Evolutionary conservation across 1,139 yeast species (phyloP).

Genomic region (Candida freyschussii): DNA sequence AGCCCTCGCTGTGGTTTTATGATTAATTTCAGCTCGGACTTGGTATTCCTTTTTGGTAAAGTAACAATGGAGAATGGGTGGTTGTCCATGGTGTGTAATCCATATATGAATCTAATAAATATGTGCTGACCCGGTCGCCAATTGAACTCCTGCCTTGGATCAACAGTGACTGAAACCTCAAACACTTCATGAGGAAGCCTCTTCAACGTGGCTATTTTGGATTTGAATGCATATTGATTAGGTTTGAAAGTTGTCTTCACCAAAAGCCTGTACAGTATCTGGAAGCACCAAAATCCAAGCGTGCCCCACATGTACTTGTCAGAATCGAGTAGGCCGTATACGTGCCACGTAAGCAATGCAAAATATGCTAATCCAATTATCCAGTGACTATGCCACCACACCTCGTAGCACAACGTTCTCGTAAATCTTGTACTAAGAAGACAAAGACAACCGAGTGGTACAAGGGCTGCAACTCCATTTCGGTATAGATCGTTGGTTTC

Average conservation of each 20-base stretch:
- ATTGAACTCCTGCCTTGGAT: slow-evolving; percentile 29
- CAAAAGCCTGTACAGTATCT: slow-evolving; percentile 45
- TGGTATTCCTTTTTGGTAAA: slow-evolving; percentile 27
- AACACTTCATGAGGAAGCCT: slow-evolving; percentile 34
- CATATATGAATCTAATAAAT: slow-evolving; percentile 43
- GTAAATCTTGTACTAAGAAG: slow-evolving; percentile 41
- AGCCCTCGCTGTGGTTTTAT: slow-evolving; percentile 50
- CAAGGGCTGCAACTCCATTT: slow-evolving; percentile 42
- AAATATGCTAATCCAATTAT: slow-evolving; percentile 49
- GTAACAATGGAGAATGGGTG: slow-evolving; percentile 62
- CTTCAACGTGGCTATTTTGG: slow-evolving; percentile 40
- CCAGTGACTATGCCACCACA: slow-evolving; percentile 57
- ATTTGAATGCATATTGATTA: slow-evolving; percentile 38
- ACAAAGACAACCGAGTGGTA: slow-evolving; percentile 44
- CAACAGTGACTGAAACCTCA: slow-evolving; percentile 39
- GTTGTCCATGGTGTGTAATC: slow-evolving; percentile 44
- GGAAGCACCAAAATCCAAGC: slow-evolving; percentile 51
- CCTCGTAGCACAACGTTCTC: slow-evolving; percentile 45
- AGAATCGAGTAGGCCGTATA: slow-evolving; percentile 34
- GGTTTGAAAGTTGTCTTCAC: slow-evolving; percentile 50
- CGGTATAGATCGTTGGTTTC: slow-evolving; percentile 17
- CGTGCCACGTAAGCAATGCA: slow-evolving; percentile 51
- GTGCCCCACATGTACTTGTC: slow-evolving; percentile 53
- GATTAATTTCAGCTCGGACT: slow-evolving; percentile 40
- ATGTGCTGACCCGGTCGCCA: slow-evolving; percentile 66